Conservation (phyloP, 768 basidiomycete genomes). For the Polyporus arcularius region DNA sequence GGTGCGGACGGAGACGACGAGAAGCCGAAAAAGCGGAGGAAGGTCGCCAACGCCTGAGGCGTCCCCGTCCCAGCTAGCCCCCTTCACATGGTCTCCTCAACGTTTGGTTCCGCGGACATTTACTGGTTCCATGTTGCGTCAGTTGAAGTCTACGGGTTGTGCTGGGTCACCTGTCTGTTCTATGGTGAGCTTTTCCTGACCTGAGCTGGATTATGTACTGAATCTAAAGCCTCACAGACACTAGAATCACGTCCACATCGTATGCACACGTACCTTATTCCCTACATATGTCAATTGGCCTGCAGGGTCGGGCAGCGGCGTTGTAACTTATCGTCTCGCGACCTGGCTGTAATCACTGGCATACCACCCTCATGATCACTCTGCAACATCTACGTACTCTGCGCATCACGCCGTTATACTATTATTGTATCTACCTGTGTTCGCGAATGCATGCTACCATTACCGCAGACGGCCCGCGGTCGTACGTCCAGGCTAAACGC, state of each 20-base stretch:
- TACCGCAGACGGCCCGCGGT: neutral
- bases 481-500: too few species aligned
- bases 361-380: constrained; percentile 1
- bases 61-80: neutral
- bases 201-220: neutral
- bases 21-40: constrained; percentile 30
- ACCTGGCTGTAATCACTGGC: neutral
- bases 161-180: neutral
- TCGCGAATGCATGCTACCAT: neutral
- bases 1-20: constrained; percentile 21
- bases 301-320: constrained; percentile 2
- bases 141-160: neutral
- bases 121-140: neutral
- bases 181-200: neutral
- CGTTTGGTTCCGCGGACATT: neutral
- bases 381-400: too few species aligned
- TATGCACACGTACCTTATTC: constrained; percentile 6
- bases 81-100: neutral
- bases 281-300: neutral
- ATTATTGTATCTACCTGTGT: neutral
- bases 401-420: too few species aligned
- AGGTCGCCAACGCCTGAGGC: constrained; percentile 14
- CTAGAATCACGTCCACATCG: neutral
- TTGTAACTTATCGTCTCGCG: neutral
- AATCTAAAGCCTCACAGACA: too few species aligned